A percentile compares a stretch with the other conserved stretches of the same genome.
These are phyloP conservation scores for Fusarium incarnatum DNA, from an alignment of 2,329 filamentous ascomycete species.

Conservation along the genomic window DNA sequence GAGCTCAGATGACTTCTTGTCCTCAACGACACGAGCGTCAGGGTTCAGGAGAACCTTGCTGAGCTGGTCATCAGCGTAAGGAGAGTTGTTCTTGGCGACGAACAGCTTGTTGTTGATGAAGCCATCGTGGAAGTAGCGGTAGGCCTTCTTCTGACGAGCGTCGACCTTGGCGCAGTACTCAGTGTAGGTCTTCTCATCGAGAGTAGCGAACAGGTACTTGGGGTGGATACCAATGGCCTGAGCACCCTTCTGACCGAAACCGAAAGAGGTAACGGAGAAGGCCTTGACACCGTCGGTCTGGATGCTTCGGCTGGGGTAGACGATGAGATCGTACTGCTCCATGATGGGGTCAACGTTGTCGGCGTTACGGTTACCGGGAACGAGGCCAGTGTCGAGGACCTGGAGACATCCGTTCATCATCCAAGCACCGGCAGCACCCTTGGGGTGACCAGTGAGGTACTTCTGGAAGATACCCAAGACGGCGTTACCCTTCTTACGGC, in stretches of 20 bases:
- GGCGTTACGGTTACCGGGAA: constrained; percentile 96
- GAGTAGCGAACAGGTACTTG: constrained; percentile 93
- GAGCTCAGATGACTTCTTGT: constrained; percentile 88
- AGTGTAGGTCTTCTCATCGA: constrained; percentile 85
- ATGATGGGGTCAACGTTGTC: constrained; percentile 97
- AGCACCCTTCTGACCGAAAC: constrained; percentile 98
- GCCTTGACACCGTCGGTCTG: constrained; percentile 99
- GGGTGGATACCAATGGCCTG: constrained; percentile 98
- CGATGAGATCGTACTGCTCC: constrained; percentile 98
- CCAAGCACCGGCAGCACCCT: constrained; percentile 99
- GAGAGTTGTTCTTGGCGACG: constrained; percentile 91
- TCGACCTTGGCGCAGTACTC: constrained; percentile 90
- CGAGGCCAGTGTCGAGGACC: constrained; percentile 91
- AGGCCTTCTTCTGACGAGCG: constrained; percentile 96
- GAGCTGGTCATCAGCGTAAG: constrained; percentile 90
- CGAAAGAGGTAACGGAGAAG: constrained; percentile 98
- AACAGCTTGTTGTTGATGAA: constrained; percentile 98
- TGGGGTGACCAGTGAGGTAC: constrained; percentile 97
- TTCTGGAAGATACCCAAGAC: constrained; percentile 99
- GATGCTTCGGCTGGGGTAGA: constrained; percentile 93
- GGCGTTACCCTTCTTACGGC: constrained; percentile 95
- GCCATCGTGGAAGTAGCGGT: constrained; percentile 98
- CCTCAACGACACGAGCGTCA: constrained; percentile 82
- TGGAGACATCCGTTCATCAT: constrained; percentile 99
- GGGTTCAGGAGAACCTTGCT: constrained; percentile 93